Base-by-base conservation (phyloP, 306 rosid species). In the Oxytropis ochrocephala region DNA sequence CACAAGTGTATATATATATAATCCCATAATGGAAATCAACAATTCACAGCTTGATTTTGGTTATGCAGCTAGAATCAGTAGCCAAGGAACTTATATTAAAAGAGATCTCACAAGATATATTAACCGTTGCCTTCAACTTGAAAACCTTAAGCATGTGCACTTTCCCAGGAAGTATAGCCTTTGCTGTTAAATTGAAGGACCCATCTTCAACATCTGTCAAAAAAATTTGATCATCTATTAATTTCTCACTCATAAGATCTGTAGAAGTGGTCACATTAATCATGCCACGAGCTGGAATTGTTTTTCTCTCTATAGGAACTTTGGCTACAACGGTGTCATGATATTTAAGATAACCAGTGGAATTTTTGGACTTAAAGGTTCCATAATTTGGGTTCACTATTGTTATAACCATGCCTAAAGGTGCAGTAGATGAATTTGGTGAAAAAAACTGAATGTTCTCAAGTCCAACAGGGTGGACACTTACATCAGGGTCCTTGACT, bases 381-480 rank as follows among this genome's bases (percentile, higher is more conserved):
- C 62, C 88, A 35, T 80, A 80, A 12, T 84, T 84, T 16, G 39
- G 76, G 32, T 88, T 86, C 19, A 33, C 33, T 10, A 86, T 24
- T 1, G 85, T 76, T 62, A 89, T 33, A 11, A 44, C n/a, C 72
- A 82, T 2, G 64, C 10, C 13, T 14, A 88, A n/a, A 1, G 86
- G 50, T 77, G 75, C 35, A 33, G 0, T n/a, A 2, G 73, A 51
- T 56, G 18, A 2, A 21, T 17, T 64, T 0, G 73, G 11, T 17
- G 36, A 17, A 13, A 50, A 8, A 0, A 9, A 1, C 1, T 76
- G n/a, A 38, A 82, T n/a, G 7, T 74, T 32, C 30, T 81, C 61
- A 0, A 88, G 78, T 38, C 78, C 82, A 2, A 55, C 1, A 0
- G 79, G 76, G 29, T 53, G 53, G 67, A 78, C 4, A 2, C 1